These are phyloP conservation scores for Cladosporium sp. DNA, from an alignment of 2,329 filamentous ascomycete species.

Conservation along the genomic window DNA sequence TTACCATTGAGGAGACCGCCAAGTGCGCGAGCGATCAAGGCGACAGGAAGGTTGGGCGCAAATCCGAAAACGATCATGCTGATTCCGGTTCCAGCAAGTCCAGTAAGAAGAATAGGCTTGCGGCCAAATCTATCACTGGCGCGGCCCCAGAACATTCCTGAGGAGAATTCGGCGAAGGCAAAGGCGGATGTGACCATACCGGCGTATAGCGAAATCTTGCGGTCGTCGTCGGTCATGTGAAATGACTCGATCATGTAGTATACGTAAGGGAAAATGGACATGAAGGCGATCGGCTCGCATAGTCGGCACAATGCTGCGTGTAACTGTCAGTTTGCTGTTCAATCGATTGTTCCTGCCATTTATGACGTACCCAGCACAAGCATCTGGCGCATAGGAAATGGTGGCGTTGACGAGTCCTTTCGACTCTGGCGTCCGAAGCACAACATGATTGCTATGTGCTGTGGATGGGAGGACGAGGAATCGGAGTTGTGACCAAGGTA, in stretches of 20 bases:
- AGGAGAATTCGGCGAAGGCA: conserved; percentile 90
- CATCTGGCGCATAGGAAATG: conserved; percentile 57
- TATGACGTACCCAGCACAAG: conserved; percentile 48
- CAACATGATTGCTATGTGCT: conserved; percentile 11
- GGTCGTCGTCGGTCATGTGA: conserved; percentile 71
- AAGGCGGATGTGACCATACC: conserved; percentile 96
- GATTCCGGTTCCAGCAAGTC: conserved; percentile 83
- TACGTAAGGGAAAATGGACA: conserved; percentile 98
- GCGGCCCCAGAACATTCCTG: conserved; percentile 87
- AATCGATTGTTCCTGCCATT: not conserved
- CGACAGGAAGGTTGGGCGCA: conserved; percentile 73
- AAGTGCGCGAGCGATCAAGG: conserved; percentile 80
- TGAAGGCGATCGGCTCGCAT: conserved; percentile 98
- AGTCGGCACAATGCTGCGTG: conserved; percentile 66
- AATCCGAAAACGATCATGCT: conserved; percentile 95
- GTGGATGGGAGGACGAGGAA: not conserved
- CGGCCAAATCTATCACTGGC: conserved; percentile 88
- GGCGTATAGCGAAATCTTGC: conserved; percentile 83
- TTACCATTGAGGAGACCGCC: conserved; percentile 94
- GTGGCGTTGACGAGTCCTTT: conserved; percentile 21
- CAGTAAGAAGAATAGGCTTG: conserved; percentile 85
- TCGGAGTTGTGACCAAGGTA: not conserved
- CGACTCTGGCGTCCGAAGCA: conserved; percentile 16
- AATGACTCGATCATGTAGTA: conserved; percentile 97
- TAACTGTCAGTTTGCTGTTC: not conserved